Percentiles rank a stretch among this genome's conserved stretches.
Evolutionary conservation across 192 early-diverging fungal genomes (phyloP).

Genomic region (Rhizophagus clarus): DNA sequence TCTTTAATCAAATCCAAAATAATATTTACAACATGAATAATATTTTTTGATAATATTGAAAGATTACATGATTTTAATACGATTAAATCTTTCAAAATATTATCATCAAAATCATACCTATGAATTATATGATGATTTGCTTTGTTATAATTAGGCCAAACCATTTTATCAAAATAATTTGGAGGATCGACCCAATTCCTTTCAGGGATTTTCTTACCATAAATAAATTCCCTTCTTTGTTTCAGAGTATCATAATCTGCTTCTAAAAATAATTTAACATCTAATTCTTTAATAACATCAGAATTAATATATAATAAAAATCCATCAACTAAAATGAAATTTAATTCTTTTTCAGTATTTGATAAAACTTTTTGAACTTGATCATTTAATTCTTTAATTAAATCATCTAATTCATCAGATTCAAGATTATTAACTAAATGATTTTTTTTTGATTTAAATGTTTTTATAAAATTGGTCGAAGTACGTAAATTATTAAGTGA

Average conservation of each 20-base stretch:
- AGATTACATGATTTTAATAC: too few species aligned
- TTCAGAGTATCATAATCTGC: conserved; percentile 65
- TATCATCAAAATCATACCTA: too few species aligned
- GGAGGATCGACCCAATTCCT: conserved; percentile 75
- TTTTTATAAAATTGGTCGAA: conserved; percentile 38
- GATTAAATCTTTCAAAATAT: too few species aligned
- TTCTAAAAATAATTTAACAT: conserved; percentile 58
- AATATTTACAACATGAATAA: too few species aligned
- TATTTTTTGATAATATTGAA: too few species aligned
- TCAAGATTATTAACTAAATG: neutral
- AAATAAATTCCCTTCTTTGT: conserved; percentile 58
- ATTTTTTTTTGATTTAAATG: conserved; percentile 45
- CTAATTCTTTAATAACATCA: conserved; percentile 43
- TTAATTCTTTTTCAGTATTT: conserved; percentile 8
- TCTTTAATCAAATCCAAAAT: too few species aligned
- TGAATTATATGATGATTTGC: too few species aligned
- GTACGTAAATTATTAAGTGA: conserved; percentile 41
- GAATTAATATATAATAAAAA: conserved; percentile 72
- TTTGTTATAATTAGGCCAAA: conserved; percentile 73
- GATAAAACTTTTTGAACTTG: neutral
- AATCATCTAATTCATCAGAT: neutral
- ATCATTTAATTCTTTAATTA: neutral
- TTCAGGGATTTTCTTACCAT: conserved; percentile 71
- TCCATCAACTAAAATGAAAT: conserved; percentile 71
- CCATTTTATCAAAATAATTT: conserved; percentile 75